phyloP scores from a whole-genome alignment of 768 basidiomycete genomes.

The Auricularia sp. region DNA sequence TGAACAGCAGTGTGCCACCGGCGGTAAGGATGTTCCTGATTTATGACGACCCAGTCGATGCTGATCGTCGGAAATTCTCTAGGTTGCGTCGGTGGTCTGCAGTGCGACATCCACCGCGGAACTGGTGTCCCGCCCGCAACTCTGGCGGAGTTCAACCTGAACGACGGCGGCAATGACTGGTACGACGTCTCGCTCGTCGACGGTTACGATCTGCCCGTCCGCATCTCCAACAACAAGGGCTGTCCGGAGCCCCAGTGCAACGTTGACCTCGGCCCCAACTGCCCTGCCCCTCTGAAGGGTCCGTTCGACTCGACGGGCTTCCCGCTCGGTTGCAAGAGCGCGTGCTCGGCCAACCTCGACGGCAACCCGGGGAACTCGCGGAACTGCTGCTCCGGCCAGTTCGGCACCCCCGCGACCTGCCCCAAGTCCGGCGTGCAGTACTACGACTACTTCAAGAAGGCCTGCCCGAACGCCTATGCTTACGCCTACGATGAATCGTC shows the following conservation, averaged over 20 bases:
- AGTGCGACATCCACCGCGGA: slow-evolving; percentile 23
- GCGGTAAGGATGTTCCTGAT: slow-evolving; percentile 25
- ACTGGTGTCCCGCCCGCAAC: slow-evolving; percentile 25
- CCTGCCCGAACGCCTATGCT: slow-evolving; percentile 37
- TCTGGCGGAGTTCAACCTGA: slow-evolving; percentile 24
- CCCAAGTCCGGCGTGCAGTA: slow-evolving; percentile 33
- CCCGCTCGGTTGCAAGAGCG: slow-evolving; percentile 51
- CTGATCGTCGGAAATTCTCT: background rate
- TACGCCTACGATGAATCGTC: slow-evolving; percentile 42
- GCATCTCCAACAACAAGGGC: slow-evolving; percentile 44
- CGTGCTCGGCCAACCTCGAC: slow-evolving; percentile 36
- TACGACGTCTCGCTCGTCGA: slow-evolving; percentile 30
- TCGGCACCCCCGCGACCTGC: slow-evolving; percentile 44
- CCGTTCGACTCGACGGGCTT: slow-evolving; percentile 44
- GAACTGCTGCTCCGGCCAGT: slow-evolving; percentile 54
- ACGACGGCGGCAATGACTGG: slow-evolving; percentile 1
- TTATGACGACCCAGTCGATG: background rate
- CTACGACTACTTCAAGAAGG: slow-evolving; percentile 20
- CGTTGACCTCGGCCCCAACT: slow-evolving; percentile 51
- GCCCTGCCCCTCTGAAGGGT: slow-evolving; percentile 41
- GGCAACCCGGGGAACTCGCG: slow-evolving; percentile 37
- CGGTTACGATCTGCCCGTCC: slow-evolving; percentile 45
- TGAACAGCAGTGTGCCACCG: slow-evolving; percentile 25
- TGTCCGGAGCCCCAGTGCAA: slow-evolving; percentile 46
- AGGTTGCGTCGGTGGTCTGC: slow-evolving; percentile 21